Conservation (phyloP, 2,329 filamentous ascomycete species). For the Eutypella sp. region DNA sequence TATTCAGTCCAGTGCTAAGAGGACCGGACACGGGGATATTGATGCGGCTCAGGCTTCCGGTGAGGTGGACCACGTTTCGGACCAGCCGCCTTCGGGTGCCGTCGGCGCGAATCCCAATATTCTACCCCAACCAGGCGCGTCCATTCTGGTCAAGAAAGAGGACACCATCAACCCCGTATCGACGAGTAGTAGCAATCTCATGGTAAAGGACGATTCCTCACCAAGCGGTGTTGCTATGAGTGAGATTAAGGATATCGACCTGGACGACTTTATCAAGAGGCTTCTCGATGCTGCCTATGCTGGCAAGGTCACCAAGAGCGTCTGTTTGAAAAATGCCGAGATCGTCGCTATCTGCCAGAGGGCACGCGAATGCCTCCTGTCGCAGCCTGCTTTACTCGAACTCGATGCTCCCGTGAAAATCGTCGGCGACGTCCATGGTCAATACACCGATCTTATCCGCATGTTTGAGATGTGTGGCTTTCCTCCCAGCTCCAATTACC, state of each 20-base stretch:
- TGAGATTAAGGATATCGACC: slow-evolving; percentile 84
- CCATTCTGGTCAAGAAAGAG: slow-evolving; percentile 81
- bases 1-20: slow-evolving; percentile 70
- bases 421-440: slow-evolving; percentile 92
- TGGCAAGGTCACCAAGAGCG: slow-evolving; percentile 94
- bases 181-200: slow-evolving; percentile 38
- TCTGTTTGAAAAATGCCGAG: slow-evolving; percentile 95
- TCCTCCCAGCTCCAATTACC: slow-evolving; percentile 83
- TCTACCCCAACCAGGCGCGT: slow-evolving; percentile 69
- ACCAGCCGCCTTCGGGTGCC: slow-evolving; percentile 71
- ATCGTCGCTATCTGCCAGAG: slow-evolving; percentile 90
- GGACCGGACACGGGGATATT: slow-evolving; percentile 70
- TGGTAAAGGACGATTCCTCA: slow-evolving; percentile 41
- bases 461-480: slow-evolving; percentile 99
- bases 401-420: slow-evolving; percentile 95
- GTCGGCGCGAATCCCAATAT: slow-evolving; percentile 52
- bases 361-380: slow-evolving; percentile 82
- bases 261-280: slow-evolving; percentile 96
- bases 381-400: slow-evolving; percentile 87
- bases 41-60: slow-evolving; percentile 76
- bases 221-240: slow-evolving; percentile 69
- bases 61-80: slow-evolving; percentile 92
- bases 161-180: slow-evolving; percentile 61
- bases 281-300: slow-evolving; percentile 92
- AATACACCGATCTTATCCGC: slow-evolving; percentile 92